phyloP scores from a whole-genome alignment of 768 basidiomycete genomes.

The Pulveroboletus sp. region DNA sequence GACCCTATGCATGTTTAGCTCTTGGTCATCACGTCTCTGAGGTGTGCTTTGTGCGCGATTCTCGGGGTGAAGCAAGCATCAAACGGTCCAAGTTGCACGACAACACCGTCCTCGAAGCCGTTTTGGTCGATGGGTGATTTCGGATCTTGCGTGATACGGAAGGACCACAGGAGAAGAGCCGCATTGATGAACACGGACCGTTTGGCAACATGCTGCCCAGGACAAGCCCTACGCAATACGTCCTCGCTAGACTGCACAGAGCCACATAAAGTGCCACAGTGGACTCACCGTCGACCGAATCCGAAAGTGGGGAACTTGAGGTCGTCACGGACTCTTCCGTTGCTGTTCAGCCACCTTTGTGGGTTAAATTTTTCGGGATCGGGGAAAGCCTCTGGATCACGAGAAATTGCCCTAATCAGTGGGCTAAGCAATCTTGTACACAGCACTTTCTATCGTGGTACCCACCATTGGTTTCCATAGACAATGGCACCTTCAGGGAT shows the following conservation, averaged over 20 bases:
- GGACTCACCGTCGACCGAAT: slow-evolving; percentile 41
- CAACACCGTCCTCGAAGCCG: slow-evolving; percentile 55
- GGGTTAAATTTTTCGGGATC: slow-evolving; percentile 58
- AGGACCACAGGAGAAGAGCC: slow-evolving; percentile 62
- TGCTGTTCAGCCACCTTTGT: slow-evolving; percentile 46
- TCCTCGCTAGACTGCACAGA: not conserved
- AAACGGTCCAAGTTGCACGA: slow-evolving; percentile 42
- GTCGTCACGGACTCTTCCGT: slow-evolving; percentile 30
- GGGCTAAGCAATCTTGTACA: not conserved
- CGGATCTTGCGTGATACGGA: slow-evolving; percentile 35
- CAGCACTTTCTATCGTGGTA: not conserved
- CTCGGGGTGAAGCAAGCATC: slow-evolving; percentile 44
- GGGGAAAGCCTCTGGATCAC: slow-evolving; percentile 54
- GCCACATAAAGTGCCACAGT: not conserved
- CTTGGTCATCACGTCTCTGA: slow-evolving; percentile 24
- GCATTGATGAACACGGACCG: slow-evolving; percentile 65
- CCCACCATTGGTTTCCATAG: slow-evolving; percentile 35
- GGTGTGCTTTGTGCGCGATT: slow-evolving; percentile 15
- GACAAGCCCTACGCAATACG: slow-evolving; percentile 47
- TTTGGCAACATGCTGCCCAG: slow-evolving; percentile 56
- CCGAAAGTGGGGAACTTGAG: slow-evolving; percentile 42
- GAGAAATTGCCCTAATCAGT: slow-evolving; percentile 44
- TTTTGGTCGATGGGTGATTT: slow-evolving; percentile 53
- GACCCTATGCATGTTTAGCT: slow-evolving; percentile 14
- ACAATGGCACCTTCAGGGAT: slow-evolving; percentile 36